A percentile compares a stretch with the other conserved stretches of the same genome.
phyloP scores from a whole-genome alignment of 768 basidiomycete species.

The Lactarius sanguifluus region DNA sequence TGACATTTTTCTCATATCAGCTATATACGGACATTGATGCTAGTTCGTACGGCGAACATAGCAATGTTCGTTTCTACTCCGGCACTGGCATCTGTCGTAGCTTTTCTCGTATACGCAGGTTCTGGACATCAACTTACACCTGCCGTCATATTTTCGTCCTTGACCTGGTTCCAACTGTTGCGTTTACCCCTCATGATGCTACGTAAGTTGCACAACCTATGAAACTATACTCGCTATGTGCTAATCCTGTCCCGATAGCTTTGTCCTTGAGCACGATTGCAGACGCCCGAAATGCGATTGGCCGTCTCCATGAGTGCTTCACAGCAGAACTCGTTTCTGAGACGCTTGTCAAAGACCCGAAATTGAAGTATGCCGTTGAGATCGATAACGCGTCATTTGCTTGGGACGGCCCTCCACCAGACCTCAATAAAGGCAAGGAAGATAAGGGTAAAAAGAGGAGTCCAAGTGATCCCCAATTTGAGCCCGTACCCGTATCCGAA shows the following conservation, averaged over 20 bases:
- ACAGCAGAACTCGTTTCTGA: conserved; percentile 76
- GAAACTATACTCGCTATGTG: background rate
- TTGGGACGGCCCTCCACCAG: conserved; percentile 79
- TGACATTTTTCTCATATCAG: conserved; percentile 35
- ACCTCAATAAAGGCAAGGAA: conserved; percentile 38
- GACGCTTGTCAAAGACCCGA: conserved; percentile 51
- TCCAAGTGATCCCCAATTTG: conserved; percentile 4
- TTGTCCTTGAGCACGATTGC: conserved; percentile 73
- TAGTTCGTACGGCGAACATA: conserved; percentile 65
- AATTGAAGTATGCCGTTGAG: conserved; percentile 60
- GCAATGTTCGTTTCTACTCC: conserved; percentile 73
- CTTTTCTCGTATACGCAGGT: conserved; percentile 74
- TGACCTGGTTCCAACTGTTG: conserved; percentile 83
- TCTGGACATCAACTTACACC: conserved; percentile 69
- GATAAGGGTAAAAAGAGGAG: conserved; percentile 28
- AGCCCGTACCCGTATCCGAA: conserved; percentile 18
- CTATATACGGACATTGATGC: conserved; percentile 63
- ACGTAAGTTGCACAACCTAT: conserved; percentile 36
- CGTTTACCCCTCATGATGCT: conserved; percentile 79
- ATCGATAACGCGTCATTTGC: conserved; percentile 73
- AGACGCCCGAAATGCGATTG: conserved; percentile 80
- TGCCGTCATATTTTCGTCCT: conserved; percentile 76
- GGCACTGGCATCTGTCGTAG: conserved; percentile 74
- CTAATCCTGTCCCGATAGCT: conserved; percentile 41
- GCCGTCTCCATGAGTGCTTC: conserved; percentile 77